Conservation (phyloP, 2,329 filamentous ascomycete species). For the Magnaporthiopsis rhizophila region DNA sequence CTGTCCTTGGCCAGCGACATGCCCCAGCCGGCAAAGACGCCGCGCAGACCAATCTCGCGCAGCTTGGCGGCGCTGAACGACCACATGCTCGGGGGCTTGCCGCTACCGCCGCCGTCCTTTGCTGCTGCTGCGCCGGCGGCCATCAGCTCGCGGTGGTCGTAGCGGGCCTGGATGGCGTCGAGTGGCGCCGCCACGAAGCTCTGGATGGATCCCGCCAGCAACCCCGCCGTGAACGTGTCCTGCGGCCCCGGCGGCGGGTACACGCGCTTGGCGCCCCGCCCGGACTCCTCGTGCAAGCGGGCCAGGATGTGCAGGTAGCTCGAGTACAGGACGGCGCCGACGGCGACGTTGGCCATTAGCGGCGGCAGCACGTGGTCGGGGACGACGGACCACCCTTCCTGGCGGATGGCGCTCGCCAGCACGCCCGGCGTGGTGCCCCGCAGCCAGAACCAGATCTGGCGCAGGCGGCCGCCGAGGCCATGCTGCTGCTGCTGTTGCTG, state of each 20-base stretch:
- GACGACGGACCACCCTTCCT: slow-evolving; percentile 67
- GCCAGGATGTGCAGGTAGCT: slow-evolving; percentile 65
- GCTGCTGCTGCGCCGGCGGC: slow-evolving; percentile 21
- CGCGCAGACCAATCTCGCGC: slow-evolving; percentile 62
- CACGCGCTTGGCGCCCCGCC: slow-evolving; percentile 46
- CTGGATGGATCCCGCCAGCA: slow-evolving; percentile 61
- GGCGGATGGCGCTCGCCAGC: slow-evolving; percentile 56
- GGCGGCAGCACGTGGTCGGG: slow-evolving; percentile 72
- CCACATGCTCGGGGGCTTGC: slow-evolving; percentile 58
- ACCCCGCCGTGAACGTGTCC: slow-evolving; percentile 61
- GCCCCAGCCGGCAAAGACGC: slow-evolving; percentile 67
- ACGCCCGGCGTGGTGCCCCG: slow-evolving; percentile 62
- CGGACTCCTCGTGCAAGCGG: slow-evolving; percentile 56
- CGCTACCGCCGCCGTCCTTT: slow-evolving; percentile 16
- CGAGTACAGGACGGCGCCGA: slow-evolving; percentile 69
- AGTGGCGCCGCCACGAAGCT: slow-evolving; percentile 66
- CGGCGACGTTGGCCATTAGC: slow-evolving; percentile 63
- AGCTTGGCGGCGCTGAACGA: slow-evolving; percentile 59
- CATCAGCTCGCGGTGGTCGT: slow-evolving; percentile 46
- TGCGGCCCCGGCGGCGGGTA: slow-evolving; percentile 59
- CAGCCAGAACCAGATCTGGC: slow-evolving; percentile 40
- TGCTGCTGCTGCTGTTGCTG: not conserved
- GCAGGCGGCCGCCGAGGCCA: slow-evolving; percentile 16
- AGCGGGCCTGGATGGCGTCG: slow-evolving; percentile 67
- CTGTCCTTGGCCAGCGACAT: slow-evolving; percentile 63